Evolutionary conservation across 306 rosid species (phyloP).

Genomic region (Rosa multiflora): DNA sequence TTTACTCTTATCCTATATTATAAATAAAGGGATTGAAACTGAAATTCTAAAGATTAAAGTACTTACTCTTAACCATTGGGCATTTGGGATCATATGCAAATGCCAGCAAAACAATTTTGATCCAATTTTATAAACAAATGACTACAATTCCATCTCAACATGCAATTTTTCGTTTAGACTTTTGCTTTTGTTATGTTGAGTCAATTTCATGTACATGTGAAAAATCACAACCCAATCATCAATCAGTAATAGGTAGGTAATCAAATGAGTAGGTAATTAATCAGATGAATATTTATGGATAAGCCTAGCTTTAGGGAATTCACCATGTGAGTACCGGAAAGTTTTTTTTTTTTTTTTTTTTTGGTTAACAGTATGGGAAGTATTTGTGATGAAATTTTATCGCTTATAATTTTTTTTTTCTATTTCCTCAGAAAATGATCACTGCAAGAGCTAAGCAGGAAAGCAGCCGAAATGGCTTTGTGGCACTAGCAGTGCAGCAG

Average conservation of each 20-base stretch:
- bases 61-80: too few species aligned
- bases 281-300: neutral
- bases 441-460: neutral
- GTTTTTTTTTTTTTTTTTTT: too few species aligned
- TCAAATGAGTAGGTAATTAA: neutral
- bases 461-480: neutral
- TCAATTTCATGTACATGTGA: neutral
- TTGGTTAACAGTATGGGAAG: neutral
- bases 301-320: neutral
- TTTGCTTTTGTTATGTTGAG: neutral
- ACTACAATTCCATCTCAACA: too few species aligned
- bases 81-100: too few species aligned
- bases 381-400: neutral
- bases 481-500: constrained; percentile 6
- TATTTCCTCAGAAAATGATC: neutral
- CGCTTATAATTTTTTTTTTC: neutral
- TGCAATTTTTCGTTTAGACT: too few species aligned
- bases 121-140: too few species aligned
- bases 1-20: too few species aligned
- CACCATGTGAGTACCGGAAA: neutral
- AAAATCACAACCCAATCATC: neutral
- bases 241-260: neutral
- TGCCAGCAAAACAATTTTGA: too few species aligned
- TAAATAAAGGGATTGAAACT: too few species aligned
- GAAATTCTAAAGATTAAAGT: too few species aligned